These are phyloP conservation scores for Drechmeria coniospora DNA, from an alignment of 2,329 filamentous ascomycete genomes.

Conservation along the genomic window DNA sequence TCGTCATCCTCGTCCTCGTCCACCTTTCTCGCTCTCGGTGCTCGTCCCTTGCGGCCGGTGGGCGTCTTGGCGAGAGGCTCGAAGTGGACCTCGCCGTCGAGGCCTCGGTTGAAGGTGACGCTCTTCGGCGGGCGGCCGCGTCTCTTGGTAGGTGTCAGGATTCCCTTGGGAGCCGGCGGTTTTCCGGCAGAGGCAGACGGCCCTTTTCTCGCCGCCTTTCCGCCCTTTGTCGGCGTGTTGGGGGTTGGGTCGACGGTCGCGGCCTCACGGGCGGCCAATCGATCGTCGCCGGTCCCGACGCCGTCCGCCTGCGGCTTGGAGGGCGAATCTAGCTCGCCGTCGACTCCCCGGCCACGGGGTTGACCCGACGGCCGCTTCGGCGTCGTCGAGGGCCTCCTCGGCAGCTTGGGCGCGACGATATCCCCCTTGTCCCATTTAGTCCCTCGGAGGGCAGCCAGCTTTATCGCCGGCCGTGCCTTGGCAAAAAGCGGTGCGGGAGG, in stretches of 20 bases:
- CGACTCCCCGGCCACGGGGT: not conserved
- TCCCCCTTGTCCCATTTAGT: conserved; percentile 22
- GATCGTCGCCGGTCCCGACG: not conserved
- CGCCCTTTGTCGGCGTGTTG: conserved; percentile 3
- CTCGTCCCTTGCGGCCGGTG: conserved; percentile 10
- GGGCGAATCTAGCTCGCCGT: not conserved
- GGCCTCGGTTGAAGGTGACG: conserved; percentile 32
- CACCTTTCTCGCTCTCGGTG: conserved; percentile 12
- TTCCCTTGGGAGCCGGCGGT: conserved; percentile 31
- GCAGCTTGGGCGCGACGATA: conserved; percentile 1
- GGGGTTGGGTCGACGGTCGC: not conserved
- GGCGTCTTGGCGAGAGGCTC: conserved; percentile 31
- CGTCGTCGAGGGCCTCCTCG: conserved; percentile 7
- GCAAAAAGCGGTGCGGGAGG: conserved; percentile 3
- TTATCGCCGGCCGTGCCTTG: conserved; percentile 15
- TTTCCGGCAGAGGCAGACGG: conserved; percentile 2
- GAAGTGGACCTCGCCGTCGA: conserved; percentile 31
- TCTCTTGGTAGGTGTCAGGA: conserved; percentile 38
- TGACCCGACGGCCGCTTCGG: conserved; percentile 3
- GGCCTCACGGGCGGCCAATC: conserved; percentile 1
- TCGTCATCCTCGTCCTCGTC: conserved; percentile 23
- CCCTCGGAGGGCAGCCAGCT: conserved; percentile 19
- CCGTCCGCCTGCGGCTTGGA: not conserved
- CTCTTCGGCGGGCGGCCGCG: conserved; percentile 31
- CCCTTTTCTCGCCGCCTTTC: conserved; percentile 1